Evolutionary conservation across 2,329 filamentous ascomycete genomes (phyloP).

Genomic region (Monilinia vaccinii-corymbosi): DNA sequence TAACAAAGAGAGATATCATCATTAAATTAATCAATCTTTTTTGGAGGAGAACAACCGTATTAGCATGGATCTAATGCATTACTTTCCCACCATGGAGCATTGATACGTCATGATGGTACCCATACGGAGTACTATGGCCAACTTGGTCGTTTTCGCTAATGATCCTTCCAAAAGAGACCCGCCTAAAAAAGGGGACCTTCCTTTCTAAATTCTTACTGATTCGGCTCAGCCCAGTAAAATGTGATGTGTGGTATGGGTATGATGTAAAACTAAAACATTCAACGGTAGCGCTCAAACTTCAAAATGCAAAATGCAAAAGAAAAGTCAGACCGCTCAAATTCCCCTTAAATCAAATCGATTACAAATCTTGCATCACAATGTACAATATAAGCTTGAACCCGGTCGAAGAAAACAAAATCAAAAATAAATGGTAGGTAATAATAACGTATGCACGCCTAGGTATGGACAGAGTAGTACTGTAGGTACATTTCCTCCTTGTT

Average conservation of each 20-base stretch:
- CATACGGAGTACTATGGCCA: conserved; percentile 5
- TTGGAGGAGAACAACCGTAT: neutral
- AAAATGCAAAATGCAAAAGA: too few relatives aligned
- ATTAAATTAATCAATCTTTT: neutral
- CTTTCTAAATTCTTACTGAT: neutral
- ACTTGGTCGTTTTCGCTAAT: neutral
- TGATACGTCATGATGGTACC: conserved; percentile 2
- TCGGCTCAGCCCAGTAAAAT: neutral
- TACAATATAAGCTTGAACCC: neutral
- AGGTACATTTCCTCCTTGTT: neutral
- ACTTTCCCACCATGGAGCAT: neutral
- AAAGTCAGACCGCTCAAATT: neutral
- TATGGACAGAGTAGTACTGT: too few relatives aligned
- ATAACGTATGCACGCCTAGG: too few relatives aligned
- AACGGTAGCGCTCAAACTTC: neutral
- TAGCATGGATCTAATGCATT: neutral
- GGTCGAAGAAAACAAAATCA: neutral
- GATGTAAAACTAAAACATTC: too few relatives aligned
- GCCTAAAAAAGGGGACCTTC: neutral
- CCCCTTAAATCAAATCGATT: neutral
- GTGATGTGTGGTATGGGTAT: neutral
- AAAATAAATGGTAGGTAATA: neutral
- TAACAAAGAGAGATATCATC: too few relatives aligned
- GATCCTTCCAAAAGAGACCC: neutral
- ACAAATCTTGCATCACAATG: neutral